Evolutionary conservation across 257 asterid genomes (phyloP).

Genomic region (Mitragyna speciosa): DNA sequence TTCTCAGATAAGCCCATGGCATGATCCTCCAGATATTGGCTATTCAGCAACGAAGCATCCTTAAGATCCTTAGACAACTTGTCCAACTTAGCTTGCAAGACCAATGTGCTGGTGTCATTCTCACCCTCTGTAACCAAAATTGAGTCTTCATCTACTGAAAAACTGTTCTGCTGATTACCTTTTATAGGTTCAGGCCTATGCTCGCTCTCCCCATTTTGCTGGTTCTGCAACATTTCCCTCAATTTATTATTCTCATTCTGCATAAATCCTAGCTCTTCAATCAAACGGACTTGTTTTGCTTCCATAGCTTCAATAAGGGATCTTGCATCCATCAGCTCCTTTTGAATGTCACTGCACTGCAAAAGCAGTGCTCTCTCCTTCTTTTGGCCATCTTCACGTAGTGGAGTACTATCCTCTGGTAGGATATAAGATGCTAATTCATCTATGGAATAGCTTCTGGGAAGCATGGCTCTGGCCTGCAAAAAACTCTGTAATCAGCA

Average conservation of each 20-base stretch:
- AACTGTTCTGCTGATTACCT: conserved; percentile 11
- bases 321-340: conserved; percentile 53
- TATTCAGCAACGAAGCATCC: conserved; percentile 42
- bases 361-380: conserved; percentile 22
- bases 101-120: conserved; percentile 28
- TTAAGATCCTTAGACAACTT: conserved; percentile 49
- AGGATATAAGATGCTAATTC: conserved; percentile 31
- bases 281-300: conserved; percentile 44
- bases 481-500: not conserved
- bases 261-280: conserved; percentile 44
- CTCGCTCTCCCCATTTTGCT: conserved; percentile 25
- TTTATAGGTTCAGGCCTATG: conserved; percentile 16
- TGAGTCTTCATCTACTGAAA: conserved; percentile 24
- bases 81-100: conserved; percentile 54
- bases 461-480: conserved; percentile 31
- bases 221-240: conserved; percentile 30
- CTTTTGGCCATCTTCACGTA: conserved; percentile 27
- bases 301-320: conserved; percentile 50
- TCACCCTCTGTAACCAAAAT: conserved; percentile 27
- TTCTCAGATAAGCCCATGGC: conserved; percentile 37
- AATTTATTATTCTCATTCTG: conserved; percentile 45
- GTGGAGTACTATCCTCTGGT: conserved; percentile 26
- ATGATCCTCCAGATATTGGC: conserved; percentile 43
- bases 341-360: conserved; percentile 39
- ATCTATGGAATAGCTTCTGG: conserved; percentile 32